These are phyloP conservation scores for Cladosporium cucumerinum DNA, from an alignment of 2,329 filamentous ascomycete genomes.

Conservation along the genomic window DNA sequence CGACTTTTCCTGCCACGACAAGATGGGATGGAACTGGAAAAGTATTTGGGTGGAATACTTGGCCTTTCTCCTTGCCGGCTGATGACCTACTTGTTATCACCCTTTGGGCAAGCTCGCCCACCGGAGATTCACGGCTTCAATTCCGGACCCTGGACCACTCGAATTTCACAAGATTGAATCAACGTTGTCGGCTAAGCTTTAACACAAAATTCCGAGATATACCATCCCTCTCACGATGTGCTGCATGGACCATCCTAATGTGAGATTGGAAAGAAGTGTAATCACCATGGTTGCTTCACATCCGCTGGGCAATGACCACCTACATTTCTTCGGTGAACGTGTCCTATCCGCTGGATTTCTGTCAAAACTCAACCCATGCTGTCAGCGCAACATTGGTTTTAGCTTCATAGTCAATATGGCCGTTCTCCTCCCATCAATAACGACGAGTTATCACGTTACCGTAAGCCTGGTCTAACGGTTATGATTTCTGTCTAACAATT, in stretches of 20 bases:
- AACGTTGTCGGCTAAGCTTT: background rate
- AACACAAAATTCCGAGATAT: background rate
- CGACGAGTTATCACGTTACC: slow-evolving; percentile 5
- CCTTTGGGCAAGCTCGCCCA: background rate
- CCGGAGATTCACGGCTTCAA: background rate
- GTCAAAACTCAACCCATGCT: background rate
- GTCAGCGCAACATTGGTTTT: background rate
- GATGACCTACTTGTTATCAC: background rate
- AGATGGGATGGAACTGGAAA: background rate
- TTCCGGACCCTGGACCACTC: background rate
- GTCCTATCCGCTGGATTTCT: background rate
- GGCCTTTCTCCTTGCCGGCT: background rate
- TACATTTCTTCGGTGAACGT: background rate
- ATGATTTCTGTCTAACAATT: background rate
- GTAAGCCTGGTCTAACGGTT: slow-evolving; percentile 15
- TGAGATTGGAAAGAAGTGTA: background rate
- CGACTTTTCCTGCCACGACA: background rate
- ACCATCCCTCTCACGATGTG: background rate
- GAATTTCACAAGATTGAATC: background rate
- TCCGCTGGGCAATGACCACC: background rate
- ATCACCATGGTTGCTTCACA: background rate
- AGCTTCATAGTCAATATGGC: background rate
- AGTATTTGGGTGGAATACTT: background rate
- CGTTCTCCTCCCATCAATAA: background rate
- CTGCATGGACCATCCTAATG: background rate